A percentile compares a stretch with the other conserved stretches of the same genome.
Conservation (phyloP, 768 basidiomycete species). For the Suillus subaureus region DNA sequence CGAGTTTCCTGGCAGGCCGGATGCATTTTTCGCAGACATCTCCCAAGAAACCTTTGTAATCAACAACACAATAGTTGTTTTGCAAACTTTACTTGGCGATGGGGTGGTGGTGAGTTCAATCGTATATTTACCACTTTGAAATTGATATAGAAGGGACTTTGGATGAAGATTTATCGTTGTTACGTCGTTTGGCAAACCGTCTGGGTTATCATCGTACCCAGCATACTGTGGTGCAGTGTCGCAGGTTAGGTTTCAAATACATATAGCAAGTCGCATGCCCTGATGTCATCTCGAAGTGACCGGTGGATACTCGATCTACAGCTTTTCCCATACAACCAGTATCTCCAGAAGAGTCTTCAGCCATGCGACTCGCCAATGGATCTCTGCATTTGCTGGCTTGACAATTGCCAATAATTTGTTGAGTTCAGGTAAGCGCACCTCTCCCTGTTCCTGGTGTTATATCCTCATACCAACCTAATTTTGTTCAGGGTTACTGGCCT, state of each 20-base stretch:
- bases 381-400: conserved; percentile 34
- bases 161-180: conserved; percentile 27
- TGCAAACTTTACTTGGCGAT: conserved; percentile 34
- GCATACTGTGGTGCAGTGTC: conserved; percentile 31
- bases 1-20: conserved; percentile 20
- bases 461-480: not conserved
- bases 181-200: conserved; percentile 37
- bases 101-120: conserved; percentile 27
- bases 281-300: conserved; percentile 18
- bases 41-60: conserved; percentile 31
- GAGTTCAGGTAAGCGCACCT: conserved; percentile 30
- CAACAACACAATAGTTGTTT: conserved; percentile 25
- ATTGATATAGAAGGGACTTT: not conserved
- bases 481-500: conserved; percentile 28
- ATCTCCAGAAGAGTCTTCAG: conserved; percentile 27
- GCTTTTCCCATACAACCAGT: conserved; percentile 13
- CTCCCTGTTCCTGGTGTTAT: not conserved
- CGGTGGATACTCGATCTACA: conserved; percentile 20
- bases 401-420: conserved; percentile 36
- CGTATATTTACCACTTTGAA: not conserved
- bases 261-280: not conserved
- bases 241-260: conserved; percentile 16
- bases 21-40: conserved; percentile 27
- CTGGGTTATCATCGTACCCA: conserved; percentile 28
- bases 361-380: conserved; percentile 31